Conservation (phyloP, 129 eudicot genomes). For the carrot (Daucus carota) region DH1_v3.0 NC_030382.2:49606001-49606500, state of each 20-base stretch:
- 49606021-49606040: constrained; percentile 98
- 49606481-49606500: neutral
- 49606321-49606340: neutral
- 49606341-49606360: neutral
- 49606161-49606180: neutral
- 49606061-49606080: constrained; percentile 63
- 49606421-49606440: neutral
- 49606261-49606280: neutral
- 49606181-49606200: neutral
- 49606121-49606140: neutral
- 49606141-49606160: neutral
- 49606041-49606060: constrained; percentile 89
- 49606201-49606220: neutral
- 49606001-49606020: constrained; percentile 54
- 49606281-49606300: neutral
- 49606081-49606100: neutral
- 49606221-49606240: neutral
- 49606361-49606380: too few species aligned
- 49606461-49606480: neutral
- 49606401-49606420: neutral
- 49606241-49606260: neutral
- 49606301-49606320: neutral
- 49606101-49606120: neutral
- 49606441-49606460: neutral
- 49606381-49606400: neutral